A percentile compares a stretch with the other conserved stretches of the same genome.
phyloP scores from a whole-genome alignment of 495 filamentous ascomycete species.

The Cairneyella variabilis region DNA sequence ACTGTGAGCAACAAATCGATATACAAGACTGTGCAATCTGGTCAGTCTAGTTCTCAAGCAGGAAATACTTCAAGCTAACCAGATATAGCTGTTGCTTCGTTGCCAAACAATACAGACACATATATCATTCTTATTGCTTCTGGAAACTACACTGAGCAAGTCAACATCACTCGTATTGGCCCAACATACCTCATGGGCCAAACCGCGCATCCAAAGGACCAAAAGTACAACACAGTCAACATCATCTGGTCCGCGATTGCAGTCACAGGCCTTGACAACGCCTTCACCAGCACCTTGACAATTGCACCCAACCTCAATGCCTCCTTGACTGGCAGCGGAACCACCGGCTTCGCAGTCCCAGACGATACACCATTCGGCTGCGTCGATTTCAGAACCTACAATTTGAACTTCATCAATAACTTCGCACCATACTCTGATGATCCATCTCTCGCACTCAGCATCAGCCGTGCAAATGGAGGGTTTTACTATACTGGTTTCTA shows the following conservation, averaged over 20 bases:
- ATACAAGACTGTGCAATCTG: slow-evolving; percentile 25
- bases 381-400: slow-evolving; percentile 54
- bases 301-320: slow-evolving; percentile 55
- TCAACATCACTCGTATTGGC: slow-evolving; percentile 55
- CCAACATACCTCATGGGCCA: slow-evolving; percentile 53
- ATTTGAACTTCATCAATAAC: slow-evolving; percentile 57
- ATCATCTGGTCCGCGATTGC: slow-evolving; percentile 37
- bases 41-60: slow-evolving; percentile 1
- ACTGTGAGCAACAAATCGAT: slow-evolving; percentile 2
- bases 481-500: slow-evolving; percentile 57
- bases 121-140: slow-evolving; percentile 51
- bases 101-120: slow-evolving; percentile 44
- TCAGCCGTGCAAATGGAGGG: slow-evolving; percentile 53
- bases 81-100: slow-evolving; percentile 45
- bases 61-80: background rate
- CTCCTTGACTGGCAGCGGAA: slow-evolving; percentile 50
- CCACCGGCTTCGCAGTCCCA: slow-evolving; percentile 53
- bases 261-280: slow-evolving; percentile 44
- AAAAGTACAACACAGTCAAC: slow-evolving; percentile 42
- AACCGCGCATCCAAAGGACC: slow-evolving; percentile 36
- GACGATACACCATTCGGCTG: slow-evolving; percentile 54
- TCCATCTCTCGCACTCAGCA: slow-evolving; percentile 51
- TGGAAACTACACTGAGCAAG: slow-evolving; percentile 54
- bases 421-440: slow-evolving; percentile 44
- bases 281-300: slow-evolving; percentile 49